Evolutionary conservation across 208 protist species (phyloP), one percentile per base, ranked within the genome.

Genomic region (Wallacemonas collosoma): DNA sequence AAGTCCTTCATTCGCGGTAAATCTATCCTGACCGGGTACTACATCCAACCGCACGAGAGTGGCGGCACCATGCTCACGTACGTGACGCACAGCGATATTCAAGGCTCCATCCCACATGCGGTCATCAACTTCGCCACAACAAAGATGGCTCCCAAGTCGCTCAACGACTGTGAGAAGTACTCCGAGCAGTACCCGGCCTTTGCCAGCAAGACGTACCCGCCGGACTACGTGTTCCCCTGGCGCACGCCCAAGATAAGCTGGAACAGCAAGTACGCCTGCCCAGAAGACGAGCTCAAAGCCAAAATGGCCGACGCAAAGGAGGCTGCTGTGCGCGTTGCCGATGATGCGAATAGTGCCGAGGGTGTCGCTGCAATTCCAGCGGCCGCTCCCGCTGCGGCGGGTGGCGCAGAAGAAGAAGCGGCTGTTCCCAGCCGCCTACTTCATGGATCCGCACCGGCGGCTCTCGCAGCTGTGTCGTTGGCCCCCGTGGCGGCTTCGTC

Each of bases 11-110:
- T 97, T 17, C 80, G 93, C 3, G 93, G 87, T 2, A 75, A 80
- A 55, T 97, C 93, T 1, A 94, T 96, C 51, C 66, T 96, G 5
- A 90, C 87, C 0, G 93, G 93, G 5, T 97, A 90, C 73, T 88
- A 87, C 58, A 93, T 97, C 36, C 82, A 83, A 9, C 93, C 93
- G 1, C 51, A 85, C 43, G 14, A 54, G 2, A 64, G 12, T 41
- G 61, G 58, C 15, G 93, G 93, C 8, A 86, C 75, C 47, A 39
- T 86, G 60, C 76, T 97, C 14, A 86, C 85, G 2, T 96, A 94
- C 66, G 81, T 97, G 2, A 96, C 89, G 5, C 91, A 96, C 57
- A 92, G 89, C 69, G 91, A 97, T 62, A 91, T 88, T 7, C 86
- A 88, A 54, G 93, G 93, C 4, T 91, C 78, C 54, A 95, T 96